A percentile compares a stretch with the other conserved stretches of the same genome.
Conservation (phyloP, 2,329 filamentous ascomycete species). For the Alternaria arbusti region DNA sequence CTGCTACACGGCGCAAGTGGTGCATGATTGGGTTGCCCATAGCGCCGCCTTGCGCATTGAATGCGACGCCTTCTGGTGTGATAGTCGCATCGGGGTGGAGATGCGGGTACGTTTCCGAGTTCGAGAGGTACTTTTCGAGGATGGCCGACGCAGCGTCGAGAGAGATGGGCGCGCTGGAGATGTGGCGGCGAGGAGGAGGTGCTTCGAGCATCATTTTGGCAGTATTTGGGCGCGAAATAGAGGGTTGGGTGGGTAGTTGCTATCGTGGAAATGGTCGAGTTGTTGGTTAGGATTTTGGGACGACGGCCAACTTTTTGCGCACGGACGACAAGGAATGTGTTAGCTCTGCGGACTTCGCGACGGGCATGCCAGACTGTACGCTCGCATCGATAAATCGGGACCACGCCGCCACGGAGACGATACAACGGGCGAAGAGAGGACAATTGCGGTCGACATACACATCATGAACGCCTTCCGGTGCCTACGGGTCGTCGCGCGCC, state of each 20-base stretch:
- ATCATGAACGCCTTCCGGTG: constrained; percentile 46
- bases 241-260: background rate
- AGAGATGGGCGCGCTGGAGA: constrained; percentile 41
- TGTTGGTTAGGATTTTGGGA: background rate
- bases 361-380: background rate
- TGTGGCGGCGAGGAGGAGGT: constrained; percentile 47
- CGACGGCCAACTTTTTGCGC: constrained; percentile 37
- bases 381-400: background rate
- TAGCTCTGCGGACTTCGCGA: constrained; percentile 25
- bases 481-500: constrained; percentile 33
- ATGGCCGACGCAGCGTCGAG: constrained; percentile 41
- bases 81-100: constrained; percentile 58
- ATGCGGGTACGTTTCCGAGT: constrained; percentile 50
- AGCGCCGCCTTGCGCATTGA: constrained; percentile 52
- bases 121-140: constrained; percentile 50
- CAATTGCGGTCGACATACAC: background rate
- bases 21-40: constrained; percentile 58
- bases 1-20: constrained; percentile 60
- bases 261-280: background rate
- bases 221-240: background rate
- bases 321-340: constrained; percentile 28
- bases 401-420: background rate
- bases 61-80: constrained; percentile 50
- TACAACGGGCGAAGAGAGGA: background rate
- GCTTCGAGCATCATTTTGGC: constrained; percentile 40